Conservation (phyloP, 1,284 basidiomycete genomes). For the Tilletia indica region DNA sequence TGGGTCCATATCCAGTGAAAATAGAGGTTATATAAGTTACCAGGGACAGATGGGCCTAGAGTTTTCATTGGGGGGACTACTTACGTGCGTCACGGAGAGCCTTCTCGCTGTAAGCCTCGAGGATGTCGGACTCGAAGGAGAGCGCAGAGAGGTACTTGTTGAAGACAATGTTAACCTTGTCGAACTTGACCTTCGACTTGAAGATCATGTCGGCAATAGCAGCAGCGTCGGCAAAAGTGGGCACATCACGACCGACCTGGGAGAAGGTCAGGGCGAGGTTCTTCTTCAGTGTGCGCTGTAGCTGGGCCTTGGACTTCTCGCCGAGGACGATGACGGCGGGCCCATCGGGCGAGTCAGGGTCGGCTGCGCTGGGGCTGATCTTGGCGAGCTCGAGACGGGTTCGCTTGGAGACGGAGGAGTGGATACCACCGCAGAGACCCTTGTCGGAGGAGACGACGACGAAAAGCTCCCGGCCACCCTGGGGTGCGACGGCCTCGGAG, state of each 20-base stretch:
- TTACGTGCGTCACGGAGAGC: conserved; percentile 62
- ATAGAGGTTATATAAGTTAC: too few species aligned
- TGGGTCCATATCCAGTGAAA: background rate
- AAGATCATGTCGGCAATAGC: conserved; percentile 90
- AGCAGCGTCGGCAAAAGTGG: conserved; percentile 92
- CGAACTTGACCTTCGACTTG: conserved; percentile 80
- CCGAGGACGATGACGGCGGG: conserved; percentile 67
- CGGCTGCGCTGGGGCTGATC: conserved; percentile 60
- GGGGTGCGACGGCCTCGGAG: conserved; percentile 46
- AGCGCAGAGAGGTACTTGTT: conserved; percentile 94
- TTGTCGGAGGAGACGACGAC: conserved; percentile 97
- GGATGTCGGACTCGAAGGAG: conserved; percentile 77
- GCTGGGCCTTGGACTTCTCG: conserved; percentile 96
- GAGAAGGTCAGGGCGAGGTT: conserved; percentile 87
- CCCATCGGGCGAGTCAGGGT: conserved; percentile 51
- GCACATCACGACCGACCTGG: conserved; percentile 94
- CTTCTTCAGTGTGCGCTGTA: conserved; percentile 67
- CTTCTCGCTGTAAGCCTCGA: conserved; percentile 65
- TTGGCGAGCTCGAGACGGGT: conserved; percentile 66
- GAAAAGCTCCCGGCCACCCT: conserved; percentile 58
- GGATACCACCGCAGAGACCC: conserved; percentile 99
- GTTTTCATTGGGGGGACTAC: background rate
- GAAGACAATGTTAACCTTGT: conserved; percentile 81
- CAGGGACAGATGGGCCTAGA: too few species aligned
- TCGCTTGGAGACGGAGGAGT: conserved; percentile 90